These are phyloP conservation scores for Phytophthora rubi DNA, from an alignment of 352 stramenopile species.

Conservation along the genomic window DNA sequence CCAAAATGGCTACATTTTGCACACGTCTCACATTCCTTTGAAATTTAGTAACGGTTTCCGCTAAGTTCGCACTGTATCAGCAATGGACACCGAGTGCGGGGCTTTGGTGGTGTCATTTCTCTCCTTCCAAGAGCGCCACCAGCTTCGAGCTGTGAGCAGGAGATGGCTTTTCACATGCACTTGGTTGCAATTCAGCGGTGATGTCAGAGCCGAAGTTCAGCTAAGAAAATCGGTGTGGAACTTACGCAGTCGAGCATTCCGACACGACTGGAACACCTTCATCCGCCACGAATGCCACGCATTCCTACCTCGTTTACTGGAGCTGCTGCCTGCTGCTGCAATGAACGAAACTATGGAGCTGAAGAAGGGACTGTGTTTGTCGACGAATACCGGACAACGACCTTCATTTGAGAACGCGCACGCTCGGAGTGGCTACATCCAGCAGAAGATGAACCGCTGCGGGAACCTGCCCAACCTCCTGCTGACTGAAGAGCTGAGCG, in stretches of 20 bases:
- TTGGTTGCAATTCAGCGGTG: slow-evolving; percentile 47
- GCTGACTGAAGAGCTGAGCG: slow-evolving; percentile 54
- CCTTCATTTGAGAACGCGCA: slow-evolving; percentile 67
- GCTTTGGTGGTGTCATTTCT: slow-evolving; percentile 49
- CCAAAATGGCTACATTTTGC: slow-evolving; percentile 7
- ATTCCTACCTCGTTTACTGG: slow-evolving; percentile 49
- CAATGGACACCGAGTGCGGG: slow-evolving; percentile 48
- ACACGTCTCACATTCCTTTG: slow-evolving; percentile 15
- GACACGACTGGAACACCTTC: slow-evolving; percentile 63
- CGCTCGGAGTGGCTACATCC: slow-evolving; percentile 69
- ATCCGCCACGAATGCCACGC: slow-evolving; percentile 43
- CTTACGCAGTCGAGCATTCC: slow-evolving; percentile 55
- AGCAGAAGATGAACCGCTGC: slow-evolving; percentile 76
- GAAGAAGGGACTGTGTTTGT: slow-evolving; percentile 62
- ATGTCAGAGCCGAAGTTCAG: slow-evolving; percentile 19
- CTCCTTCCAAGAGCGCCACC: slow-evolving; percentile 41
- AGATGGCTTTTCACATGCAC: slow-evolving; percentile 64
- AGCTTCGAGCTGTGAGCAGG: slow-evolving; percentile 55
- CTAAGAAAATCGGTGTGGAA: slow-evolving; percentile 63
- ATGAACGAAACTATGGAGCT: slow-evolving; percentile 56
- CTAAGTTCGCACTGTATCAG: slow-evolving; percentile 13
- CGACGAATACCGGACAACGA: slow-evolving; percentile 69
- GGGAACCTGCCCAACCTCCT: slow-evolving; percentile 69
- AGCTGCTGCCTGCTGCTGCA: slow-evolving; percentile 36
- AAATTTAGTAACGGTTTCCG: slow-evolving; percentile 10